A percentile compares a stretch with the other conserved stretches of the same genome.
Evolutionary conservation across 2,329 filamentous ascomycete species (phyloP).

Genomic region (Westerdykella ornata): DNA sequence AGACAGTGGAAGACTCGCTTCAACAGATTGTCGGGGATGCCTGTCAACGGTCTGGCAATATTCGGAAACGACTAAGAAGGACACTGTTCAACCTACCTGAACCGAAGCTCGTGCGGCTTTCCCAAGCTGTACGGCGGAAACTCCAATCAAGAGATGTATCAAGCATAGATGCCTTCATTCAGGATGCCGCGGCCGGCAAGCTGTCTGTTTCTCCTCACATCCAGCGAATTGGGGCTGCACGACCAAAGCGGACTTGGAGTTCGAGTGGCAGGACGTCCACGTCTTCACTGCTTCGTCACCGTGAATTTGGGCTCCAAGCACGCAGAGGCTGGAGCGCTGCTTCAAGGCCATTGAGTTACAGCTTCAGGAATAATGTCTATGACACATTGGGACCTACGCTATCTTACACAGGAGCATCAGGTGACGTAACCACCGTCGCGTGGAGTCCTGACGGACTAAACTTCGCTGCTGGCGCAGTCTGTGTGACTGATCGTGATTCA

Average conservation of each 20-base stretch:
- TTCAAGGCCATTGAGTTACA: conserved; percentile 17
- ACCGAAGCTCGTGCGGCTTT: conserved; percentile 16
- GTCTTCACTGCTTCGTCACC: conserved; percentile 22
- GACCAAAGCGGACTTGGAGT: conserved; percentile 11
- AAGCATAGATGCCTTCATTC: conserved; percentile 28
- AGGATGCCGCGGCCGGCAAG: conserved; percentile 22
- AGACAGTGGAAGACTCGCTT: conserved; percentile 14
- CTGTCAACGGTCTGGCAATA: conserved; percentile 9
- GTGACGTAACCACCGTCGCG: conserved; percentile 51
- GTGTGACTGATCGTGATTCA: conserved; percentile 49
- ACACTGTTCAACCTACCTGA: conserved; percentile 17
- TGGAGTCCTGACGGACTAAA: conserved; percentile 51
- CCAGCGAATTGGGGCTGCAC: conserved; percentile 22
- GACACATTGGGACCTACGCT: conserved; percentile 41
- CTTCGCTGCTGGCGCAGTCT: conserved; percentile 54
- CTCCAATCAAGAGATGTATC: conserved; percentile 13
- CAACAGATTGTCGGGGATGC: conserved; percentile 4
- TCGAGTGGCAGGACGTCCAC: conserved; percentile 13
- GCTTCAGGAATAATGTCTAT: conserved; percentile 24
- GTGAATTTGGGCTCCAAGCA: conserved; percentile 28
- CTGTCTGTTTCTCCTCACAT: conserved; percentile 18
- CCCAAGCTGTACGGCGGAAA: conserved; percentile 9
- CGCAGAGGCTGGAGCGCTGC: conserved; percentile 23
- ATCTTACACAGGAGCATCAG: conserved; percentile 52
- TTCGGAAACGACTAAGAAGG: conserved; percentile 18